Evolutionary conservation across 768 basidiomycete species (phyloP), one percentile per base, ranked within the genome.

Genomic region (Tylopilus plumbeoviolaceoides): DNA sequence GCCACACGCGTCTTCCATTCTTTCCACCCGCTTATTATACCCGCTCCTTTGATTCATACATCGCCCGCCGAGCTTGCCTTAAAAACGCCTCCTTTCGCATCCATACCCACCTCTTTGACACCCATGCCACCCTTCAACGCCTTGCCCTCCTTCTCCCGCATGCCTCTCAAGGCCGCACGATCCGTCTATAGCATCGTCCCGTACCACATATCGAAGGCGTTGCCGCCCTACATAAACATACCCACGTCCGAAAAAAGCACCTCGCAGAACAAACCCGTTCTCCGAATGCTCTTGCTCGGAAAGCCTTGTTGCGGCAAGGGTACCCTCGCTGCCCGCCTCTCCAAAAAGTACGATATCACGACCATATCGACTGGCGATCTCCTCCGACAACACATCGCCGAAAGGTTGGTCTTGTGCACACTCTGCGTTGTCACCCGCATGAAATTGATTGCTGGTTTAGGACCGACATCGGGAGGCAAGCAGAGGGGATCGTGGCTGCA

Each of bases 351-450:
- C 67, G 82, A 87, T 58, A 78, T 94, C 38, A 60, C 82, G 15
- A 79, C 83, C 25, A 71, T 94, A 52, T 91, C 89, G 4, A 89
- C 90, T 3, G 92, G 91, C 18, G 91, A 95, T 69, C 72, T 94
- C 20, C 72, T 95, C 57, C 77, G 93, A 56, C 84, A 85, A 54
- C 88, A 95, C 59, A 93, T 95, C 59, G 72, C 77, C 14, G 81
- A 87, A 59, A 69, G 76, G 78, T 82, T 46, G 25, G 77, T 63
- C 15, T 1, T 20, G 35, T 25, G 14, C 21, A 30, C 30, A 30
- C 23, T 23, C 5, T 3, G 23, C 23, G 23, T 23, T 23, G 5
- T 23, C 23, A 5, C 23, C 5, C 23, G 5, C 23, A 23, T 23
- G 23, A 4, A 5, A 23, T 23, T 23, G 23, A 23, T 23, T 38